Evolutionary conservation across 148 eudicot species (phyloP), one percentile per base, ranked within the genome.

Genomic region (Vaccinium darrowii): DNA sequence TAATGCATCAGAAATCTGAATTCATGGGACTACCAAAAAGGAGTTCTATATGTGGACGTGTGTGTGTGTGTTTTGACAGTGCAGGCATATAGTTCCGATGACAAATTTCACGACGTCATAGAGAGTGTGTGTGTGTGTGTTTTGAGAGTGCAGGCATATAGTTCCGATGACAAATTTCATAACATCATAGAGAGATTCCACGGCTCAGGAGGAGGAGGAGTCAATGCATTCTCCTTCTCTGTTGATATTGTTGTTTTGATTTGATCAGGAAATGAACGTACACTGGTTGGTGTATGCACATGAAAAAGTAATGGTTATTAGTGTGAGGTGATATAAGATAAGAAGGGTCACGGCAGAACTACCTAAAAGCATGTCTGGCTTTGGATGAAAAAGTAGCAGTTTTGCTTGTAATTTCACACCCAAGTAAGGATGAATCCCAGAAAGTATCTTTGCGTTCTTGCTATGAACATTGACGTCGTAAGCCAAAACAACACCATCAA

Each of bases 401-500:
- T 87, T 88, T 63, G 93, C 93, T 87, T 73, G 86, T 62, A 94
- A 60, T 43, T 79, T 91, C 81, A 95, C 91, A 72, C 93, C 94
- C 72, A 95, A 82, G 80, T 88, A 89, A 82, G 98, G 99, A 89
- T 88, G 71, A 58, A 93, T 77, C 43, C 95, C 98, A 27, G 93
- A 90, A 0, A 94, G 88, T 80, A 95, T 92, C 84, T 89, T 95
- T 1, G 93, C 98, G 67, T 69, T 57, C 65, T 81, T 65, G 83
- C 90, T 88, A 16, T 65, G 69, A 39, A 83, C 53, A 6, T 84
- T 89, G 10, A 86, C 89, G 69, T 91, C 94, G 82, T 92, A 95
- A 7, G 96, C 95, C 89, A 97, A 90, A 79, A 95, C 87, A 47
- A 95, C 96, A 81, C 98, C 98, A 43, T 88, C 98, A 85, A 93